Percentiles rank a stretch among this genome's conserved stretches.
These are phyloP conservation scores for Cunninghamia lanceolata DNA, from an alignment of 75 land plant species.

Conservation along the genomic window DNA sequence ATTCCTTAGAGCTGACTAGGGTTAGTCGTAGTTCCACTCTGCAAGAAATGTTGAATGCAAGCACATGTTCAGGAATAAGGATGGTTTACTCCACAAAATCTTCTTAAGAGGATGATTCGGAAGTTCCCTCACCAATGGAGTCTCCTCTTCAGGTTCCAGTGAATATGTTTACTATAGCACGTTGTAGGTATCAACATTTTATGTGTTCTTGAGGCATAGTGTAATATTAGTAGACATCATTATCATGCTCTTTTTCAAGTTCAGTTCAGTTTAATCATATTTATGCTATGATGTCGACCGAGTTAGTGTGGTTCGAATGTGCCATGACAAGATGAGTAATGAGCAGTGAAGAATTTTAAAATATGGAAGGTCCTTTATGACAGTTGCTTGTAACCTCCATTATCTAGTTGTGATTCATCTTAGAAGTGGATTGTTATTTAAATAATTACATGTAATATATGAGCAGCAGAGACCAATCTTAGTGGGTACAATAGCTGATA, in stretches of 20 bases:
- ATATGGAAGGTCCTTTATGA: not conserved
- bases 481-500: not conserved
- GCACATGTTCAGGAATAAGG: not conserved
- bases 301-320: not conserved
- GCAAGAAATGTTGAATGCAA: not conserved
- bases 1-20: conserved; percentile 8
- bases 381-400: not conserved
- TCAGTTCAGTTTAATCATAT: not conserved
- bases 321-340: not conserved
- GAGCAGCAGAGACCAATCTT: not conserved
- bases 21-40: conserved; percentile 22
- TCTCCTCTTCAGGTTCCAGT: conserved; percentile 3
- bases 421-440: not conserved
- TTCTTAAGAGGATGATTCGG: conserved; percentile 15
- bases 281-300: not conserved
- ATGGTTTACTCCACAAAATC: not conserved
- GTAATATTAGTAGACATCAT: not conserved
- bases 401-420: not conserved
- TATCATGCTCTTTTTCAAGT: not conserved
- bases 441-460: not conserved
- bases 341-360: not conserved
- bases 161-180: not conserved
- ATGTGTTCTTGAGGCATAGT: conserved; percentile 7
- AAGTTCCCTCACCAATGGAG: conserved; percentile 16
- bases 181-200: conserved; percentile 7